Evolutionary conservation across 495 filamentous ascomycete species (phyloP), one percentile per base, ranked within the genome.

Genomic region (Hyaloscypha bicolor): DNA sequence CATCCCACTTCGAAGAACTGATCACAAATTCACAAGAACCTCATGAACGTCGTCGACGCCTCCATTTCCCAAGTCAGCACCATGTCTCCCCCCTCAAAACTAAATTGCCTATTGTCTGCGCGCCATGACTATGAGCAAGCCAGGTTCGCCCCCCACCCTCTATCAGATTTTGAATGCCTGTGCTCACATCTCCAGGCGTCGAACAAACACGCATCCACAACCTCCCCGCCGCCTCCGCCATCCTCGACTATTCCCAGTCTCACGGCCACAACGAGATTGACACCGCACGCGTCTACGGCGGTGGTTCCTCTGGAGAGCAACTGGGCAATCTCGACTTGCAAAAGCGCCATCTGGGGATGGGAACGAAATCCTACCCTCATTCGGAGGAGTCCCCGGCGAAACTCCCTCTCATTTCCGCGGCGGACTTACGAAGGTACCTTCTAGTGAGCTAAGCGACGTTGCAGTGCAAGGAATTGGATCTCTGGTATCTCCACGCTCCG

Each of bases 241-340:
- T 78, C 33, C 74, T 87, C 55, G 82, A 86, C 70, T 73, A 78
- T 35, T 87, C 89, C 73, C 84, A 88, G 69, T 56, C 64, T 0
- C 75, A 82, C 65, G 85, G 85, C 22, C 79, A 87, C 74, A 79
- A 79, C 61, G 83, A 87, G 57, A 72, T 88, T 67, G 87, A 88
- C 72, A 87, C 85, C 2, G 83, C 86, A 1, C 81, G 84, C 12
- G 66, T 77, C 6, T 86, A 87, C 63, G 82, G 81, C 16, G 75
- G 70, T 39, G 85, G 85, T 32, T 75, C 77, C 14, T 83, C 81
- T 0, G 85, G 87, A 69, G 75, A 81, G 58, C 73, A 76, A 21
- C 81, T 87, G 0, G 81, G 74, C 0, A 73, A 77, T 4, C 69
- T 79, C 21, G 70, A 79, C 9, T 86, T 80, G 79, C 74, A 81